phyloP scores from a whole-genome alignment of 2,329 filamentous ascomycete genomes.

The Monilinia fructicola region DNA sequence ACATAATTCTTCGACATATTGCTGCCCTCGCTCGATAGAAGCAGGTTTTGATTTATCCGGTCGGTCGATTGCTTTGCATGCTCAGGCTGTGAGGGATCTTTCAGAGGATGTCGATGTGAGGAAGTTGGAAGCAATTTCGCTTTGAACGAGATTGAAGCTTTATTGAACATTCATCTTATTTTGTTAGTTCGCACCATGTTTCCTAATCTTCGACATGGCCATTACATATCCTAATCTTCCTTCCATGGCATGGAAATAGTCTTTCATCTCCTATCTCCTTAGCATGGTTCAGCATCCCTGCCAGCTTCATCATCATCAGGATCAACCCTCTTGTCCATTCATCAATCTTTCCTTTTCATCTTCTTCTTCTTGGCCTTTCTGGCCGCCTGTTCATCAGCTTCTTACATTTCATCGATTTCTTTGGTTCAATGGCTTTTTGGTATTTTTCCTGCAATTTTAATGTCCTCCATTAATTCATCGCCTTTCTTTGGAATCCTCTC shows the following conservation, averaged over 20 bases:
- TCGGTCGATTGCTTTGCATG: conserved; percentile 83
- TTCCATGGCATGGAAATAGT: conserved; percentile 84
- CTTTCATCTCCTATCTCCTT: too few species aligned
- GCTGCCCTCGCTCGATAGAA: conserved; percentile 63
- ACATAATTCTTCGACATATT: conserved; percentile 74
- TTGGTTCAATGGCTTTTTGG: too few species aligned
- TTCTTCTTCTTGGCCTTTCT: conserved; percentile 35
- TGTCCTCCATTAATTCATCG: too few species aligned
- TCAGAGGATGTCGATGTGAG: conserved; percentile 78
- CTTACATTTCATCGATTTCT: conserved; percentile 41
- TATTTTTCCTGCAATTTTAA: too few species aligned
- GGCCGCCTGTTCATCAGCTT: conserved; percentile 39
- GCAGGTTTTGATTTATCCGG: conserved; percentile 72
- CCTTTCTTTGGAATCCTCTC: too few species aligned
- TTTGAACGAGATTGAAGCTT: too few species aligned
- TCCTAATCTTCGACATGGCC: too few species aligned
- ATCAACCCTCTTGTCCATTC: conserved; percentile 36
- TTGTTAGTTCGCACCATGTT: too few species aligned
- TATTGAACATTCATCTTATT: too few species aligned
- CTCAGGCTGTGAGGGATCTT: conserved; percentile 71
- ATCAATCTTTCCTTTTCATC: conserved; percentile 36
- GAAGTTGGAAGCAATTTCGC: too few species aligned
- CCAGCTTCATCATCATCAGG: conserved; percentile 37
- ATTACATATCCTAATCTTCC: conserved; percentile 86
- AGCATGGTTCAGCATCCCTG: conserved; percentile 34